These are phyloP conservation scores for Zalaria obscura DNA, from an alignment of 2,329 filamentous ascomycete species.

Conservation along the genomic window DNA sequence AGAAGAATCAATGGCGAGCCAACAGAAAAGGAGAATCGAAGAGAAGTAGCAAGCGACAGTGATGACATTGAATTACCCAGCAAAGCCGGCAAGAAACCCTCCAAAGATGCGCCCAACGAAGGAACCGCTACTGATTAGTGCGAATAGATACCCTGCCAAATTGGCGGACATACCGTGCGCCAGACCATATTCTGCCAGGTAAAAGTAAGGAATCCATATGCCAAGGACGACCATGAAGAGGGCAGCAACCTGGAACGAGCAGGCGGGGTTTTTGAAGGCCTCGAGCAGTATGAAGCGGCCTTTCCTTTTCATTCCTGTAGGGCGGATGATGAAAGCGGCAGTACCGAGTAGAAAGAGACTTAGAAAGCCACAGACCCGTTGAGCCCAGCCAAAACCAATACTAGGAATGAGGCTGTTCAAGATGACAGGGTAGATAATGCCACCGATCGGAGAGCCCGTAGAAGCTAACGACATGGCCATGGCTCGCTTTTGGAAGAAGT, in stretches of 20 bases:
- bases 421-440: conserved; percentile 37
- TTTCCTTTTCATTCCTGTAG: neutral
- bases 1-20: conserved; percentile 1
- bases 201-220: conserved; percentile 33
- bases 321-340: conserved; percentile 3
- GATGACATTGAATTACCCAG: conserved; percentile 38
- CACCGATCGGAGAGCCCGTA: conserved; percentile 35
- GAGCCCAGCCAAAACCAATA: conserved; percentile 38
- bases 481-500: conserved; percentile 40
- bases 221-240: conserved; percentile 28
- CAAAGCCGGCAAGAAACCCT: conserved; percentile 40
- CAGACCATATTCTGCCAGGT: conserved; percentile 43
- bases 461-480: conserved; percentile 44
- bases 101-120: conserved; percentile 41
- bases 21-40: conserved; percentile 3
- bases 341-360: conserved; percentile 9
- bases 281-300: conserved; percentile 5
- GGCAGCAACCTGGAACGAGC: conserved; percentile 26
- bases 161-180: conserved; percentile 32
- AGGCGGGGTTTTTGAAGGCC: conserved; percentile 26
- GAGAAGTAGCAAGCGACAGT: conserved; percentile 19
- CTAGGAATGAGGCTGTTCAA: conserved; percentile 26
- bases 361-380: conserved; percentile 32
- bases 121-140: conserved; percentile 49
- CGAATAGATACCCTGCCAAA: conserved; percentile 47